Percentiles rank a stretch among this genome's conserved stretches.
These are phyloP conservation scores for Jaltomata sinuosa DNA, from an alignment of 257 asterid species.

Conservation along the genomic window DNA sequence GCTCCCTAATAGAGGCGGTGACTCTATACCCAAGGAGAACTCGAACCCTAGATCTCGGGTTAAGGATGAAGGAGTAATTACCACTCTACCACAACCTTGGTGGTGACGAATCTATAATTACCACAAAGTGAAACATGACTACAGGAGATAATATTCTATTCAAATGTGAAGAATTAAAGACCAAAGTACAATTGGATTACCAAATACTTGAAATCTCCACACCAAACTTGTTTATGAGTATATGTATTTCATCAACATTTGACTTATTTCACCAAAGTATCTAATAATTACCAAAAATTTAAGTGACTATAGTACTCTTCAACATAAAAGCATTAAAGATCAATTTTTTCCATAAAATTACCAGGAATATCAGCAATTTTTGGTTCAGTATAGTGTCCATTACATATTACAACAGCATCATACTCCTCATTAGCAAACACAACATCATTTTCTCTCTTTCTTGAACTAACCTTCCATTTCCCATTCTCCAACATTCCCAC, in stretches of 20 bases:
- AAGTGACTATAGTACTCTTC: background rate
- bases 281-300: background rate
- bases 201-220: background rate
- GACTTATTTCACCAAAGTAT: background rate
- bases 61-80: too few species aligned
- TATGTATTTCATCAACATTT: background rate
- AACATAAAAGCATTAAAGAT: background rate
- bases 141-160: background rate
- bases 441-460: slow-evolving; percentile 13
- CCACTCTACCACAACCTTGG: too few species aligned
- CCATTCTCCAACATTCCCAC: slow-evolving; percentile 44
- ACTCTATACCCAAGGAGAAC: too few species aligned
- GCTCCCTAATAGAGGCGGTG: too few species aligned
- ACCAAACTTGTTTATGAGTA: background rate
- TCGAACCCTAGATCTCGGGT: too few species aligned
- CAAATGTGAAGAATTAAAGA: background rate
- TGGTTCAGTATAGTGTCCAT: slow-evolving; percentile 87
- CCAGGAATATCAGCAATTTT: slow-evolving; percentile 77
- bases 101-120: background rate
- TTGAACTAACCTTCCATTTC: slow-evolving; percentile 59
- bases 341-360: slow-evolving; percentile 5
- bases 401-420: slow-evolving; percentile 90
- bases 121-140: background rate
- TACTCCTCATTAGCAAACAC: slow-evolving; percentile 35
- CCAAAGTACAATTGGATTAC: background rate